phyloP scores from a whole-genome alignment of 257 asterid genomes.

The Avicennia marina region DNA sequence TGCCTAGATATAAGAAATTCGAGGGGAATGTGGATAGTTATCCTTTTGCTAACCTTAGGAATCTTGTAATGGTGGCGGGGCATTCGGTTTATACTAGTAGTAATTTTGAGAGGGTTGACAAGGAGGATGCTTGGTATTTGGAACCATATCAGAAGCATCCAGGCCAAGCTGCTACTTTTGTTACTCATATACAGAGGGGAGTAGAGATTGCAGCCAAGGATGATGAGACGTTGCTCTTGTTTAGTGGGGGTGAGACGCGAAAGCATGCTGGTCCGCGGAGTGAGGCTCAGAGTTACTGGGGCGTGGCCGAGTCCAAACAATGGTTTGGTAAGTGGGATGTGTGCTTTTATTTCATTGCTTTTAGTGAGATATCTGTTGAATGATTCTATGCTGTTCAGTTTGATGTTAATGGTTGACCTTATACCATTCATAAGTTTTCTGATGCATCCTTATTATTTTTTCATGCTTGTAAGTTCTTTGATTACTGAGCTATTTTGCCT shows the following conservation, averaged over 20 bases:
- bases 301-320: conserved; percentile 78
- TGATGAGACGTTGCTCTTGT: conserved; percentile 67
- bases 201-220: conserved; percentile 61
- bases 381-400: conserved; percentile 1
- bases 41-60: conserved; percentile 56
- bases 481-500: too few species aligned
- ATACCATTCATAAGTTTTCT: too few species aligned
- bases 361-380: conserved; percentile 2
- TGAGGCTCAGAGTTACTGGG: conserved; percentile 97
- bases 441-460: too few species aligned
- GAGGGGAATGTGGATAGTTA: conserved; percentile 43
- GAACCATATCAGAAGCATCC: conserved; percentile 90
- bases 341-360: neutral
- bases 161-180: conserved; percentile 96
- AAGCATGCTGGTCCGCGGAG: conserved; percentile 95
- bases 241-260: conserved; percentile 97
- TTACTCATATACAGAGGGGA: conserved; percentile 77
- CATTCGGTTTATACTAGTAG: conserved; percentile 91
- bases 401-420: neutral
- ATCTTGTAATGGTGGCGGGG: conserved; percentile 99
- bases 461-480: too few species aligned
- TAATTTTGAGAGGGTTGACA: conserved; percentile 81
- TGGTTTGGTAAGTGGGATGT: conserved; percentile 86
- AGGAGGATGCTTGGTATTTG: conserved; percentile 89
- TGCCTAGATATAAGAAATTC: conserved; percentile 32